These are phyloP conservation scores for Penicillium verrucosum DNA, from an alignment of 2,329 filamentous ascomycete species.

Conservation along the genomic window DNA sequence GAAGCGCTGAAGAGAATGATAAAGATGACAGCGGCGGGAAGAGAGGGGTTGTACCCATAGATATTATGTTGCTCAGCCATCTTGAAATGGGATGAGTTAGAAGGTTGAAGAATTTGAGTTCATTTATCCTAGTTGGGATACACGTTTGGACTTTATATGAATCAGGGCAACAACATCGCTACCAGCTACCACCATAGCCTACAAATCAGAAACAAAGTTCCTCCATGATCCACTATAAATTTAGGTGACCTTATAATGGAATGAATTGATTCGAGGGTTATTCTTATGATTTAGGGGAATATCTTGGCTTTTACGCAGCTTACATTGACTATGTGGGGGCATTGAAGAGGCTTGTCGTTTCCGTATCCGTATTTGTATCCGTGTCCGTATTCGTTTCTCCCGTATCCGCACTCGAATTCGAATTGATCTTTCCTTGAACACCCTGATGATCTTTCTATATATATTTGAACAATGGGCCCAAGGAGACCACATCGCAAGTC, in stretches of 20 bases:
- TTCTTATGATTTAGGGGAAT: background rate
- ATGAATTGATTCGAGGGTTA: background rate
- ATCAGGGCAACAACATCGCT: background rate
- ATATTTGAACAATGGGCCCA: conserved; percentile 18
- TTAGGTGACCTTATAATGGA: background rate
- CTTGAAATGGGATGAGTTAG: background rate
- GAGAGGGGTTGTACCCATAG: conserved; percentile 46
- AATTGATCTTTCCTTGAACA: background rate
- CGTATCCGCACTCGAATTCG: conserved; percentile 18
- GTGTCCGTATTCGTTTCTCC: background rate
- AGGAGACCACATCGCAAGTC: conserved; percentile 28
- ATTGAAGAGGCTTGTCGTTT: background rate
- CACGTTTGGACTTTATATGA: background rate
- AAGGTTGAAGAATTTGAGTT: too few species aligned
- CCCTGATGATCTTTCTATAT: background rate
- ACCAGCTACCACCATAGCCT: background rate
- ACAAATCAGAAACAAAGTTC: background rate
- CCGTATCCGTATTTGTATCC: conserved; percentile 12
- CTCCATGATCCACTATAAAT: conserved; percentile 2
- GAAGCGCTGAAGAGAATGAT: conserved; percentile 45
- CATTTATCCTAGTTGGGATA: background rate
- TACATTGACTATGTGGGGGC: background rate
- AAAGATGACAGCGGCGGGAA: conserved; percentile 48
- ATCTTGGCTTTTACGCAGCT: background rate
- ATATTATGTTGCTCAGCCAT: conserved; percentile 19